Evolutionary conservation across 768 basidiomycete genomes (phyloP).

Genomic region (Panellus pusillus): DNA sequence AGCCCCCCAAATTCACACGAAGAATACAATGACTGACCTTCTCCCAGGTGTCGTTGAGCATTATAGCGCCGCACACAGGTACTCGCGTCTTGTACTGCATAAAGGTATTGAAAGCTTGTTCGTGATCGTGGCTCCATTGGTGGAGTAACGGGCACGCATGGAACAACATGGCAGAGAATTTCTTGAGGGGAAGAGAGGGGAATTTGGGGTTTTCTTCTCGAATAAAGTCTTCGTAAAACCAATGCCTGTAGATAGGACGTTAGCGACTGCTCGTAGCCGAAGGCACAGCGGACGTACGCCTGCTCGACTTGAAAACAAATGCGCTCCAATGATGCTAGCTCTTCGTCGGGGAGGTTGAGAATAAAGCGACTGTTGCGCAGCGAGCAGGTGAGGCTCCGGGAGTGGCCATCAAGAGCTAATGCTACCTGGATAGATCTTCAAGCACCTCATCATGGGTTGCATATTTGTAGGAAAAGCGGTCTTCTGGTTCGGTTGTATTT

Average conservation of each 20-base stretch:
- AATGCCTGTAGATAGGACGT: slow-evolving; percentile 62
- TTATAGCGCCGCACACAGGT: slow-evolving; percentile 96
- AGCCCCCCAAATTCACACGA: slow-evolving; percentile 6
- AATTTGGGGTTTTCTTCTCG: slow-evolving; percentile 87
- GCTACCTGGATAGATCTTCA: slow-evolving; percentile 85
- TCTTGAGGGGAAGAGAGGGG: slow-evolving; percentile 86
- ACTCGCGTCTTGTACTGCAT: slow-evolving; percentile 97
- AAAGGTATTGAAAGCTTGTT: slow-evolving; percentile 84
- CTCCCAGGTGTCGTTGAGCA: slow-evolving; percentile 89
- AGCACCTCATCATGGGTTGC: slow-evolving; percentile 83
- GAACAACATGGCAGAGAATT: slow-evolving; percentile 91
- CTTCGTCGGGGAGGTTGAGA: slow-evolving; percentile 92
- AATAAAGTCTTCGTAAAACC: slow-evolving; percentile 99
- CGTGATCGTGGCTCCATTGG: slow-evolving; percentile 83
- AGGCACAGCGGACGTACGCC: slow-evolving; percentile 65
- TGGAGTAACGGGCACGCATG: slow-evolving; percentile 79
- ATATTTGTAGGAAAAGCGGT: slow-evolving; percentile 62
- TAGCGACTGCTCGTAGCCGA: slow-evolving; percentile 16
- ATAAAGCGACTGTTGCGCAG: slow-evolving; percentile 76
- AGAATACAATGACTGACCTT: slow-evolving; percentile 59
- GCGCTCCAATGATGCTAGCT: slow-evolving; percentile 86
- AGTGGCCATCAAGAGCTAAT: slow-evolving; percentile 10
- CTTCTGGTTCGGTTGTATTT: slow-evolving; percentile 32
- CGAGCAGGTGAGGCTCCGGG: slow-evolving; percentile 14
- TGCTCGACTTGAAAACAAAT: slow-evolving; percentile 99